phyloP scores from a whole-genome alignment of 2,329 filamentous ascomycete species.

The Fusarium illudens region DNA sequence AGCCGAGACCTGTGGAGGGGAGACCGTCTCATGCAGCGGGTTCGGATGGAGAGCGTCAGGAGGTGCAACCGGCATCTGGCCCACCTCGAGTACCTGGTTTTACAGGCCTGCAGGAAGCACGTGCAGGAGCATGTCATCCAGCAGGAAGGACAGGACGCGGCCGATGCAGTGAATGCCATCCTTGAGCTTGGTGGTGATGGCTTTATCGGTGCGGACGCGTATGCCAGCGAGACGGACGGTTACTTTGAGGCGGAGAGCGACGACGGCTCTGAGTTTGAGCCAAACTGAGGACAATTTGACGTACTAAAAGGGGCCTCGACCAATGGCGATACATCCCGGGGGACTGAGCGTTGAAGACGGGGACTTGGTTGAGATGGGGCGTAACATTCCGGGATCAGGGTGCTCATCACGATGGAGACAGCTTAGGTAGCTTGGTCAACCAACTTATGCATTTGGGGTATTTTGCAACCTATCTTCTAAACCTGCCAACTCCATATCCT shows the following conservation, averaged over 20 bases:
- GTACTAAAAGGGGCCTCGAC: background rate
- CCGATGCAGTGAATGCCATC: background rate
- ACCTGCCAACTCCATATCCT: background rate
- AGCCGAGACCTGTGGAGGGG: conserved; percentile 13
- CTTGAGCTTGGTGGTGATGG: too few species aligned
- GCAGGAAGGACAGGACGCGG: background rate
- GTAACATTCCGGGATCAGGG: background rate
- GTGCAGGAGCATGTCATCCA: background rate
- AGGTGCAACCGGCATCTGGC: conserved; percentile 2
- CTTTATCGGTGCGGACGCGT: too few species aligned
- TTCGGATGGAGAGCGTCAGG: background rate
- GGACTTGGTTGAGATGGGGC: background rate
- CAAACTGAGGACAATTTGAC: background rate
- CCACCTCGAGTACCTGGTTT: conserved; percentile 5
- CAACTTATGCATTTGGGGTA: conserved; percentile 26
- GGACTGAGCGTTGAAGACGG: background rate
- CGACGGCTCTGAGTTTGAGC: conserved; percentile 19
- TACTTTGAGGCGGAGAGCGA: conserved; percentile 1
- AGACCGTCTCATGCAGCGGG: conserved; percentile 10
- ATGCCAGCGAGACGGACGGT: background rate
- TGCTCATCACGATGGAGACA: background rate
- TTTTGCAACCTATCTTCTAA: conserved; percentile 21
- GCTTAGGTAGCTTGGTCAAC: conserved; percentile 3
- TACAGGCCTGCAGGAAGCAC: conserved; percentile 25
- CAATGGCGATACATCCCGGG: background rate